Conservation (phyloP, 2,329 filamentous ascomycete species). For the Stagonosporopsis cucurbitacearum region DNA sequence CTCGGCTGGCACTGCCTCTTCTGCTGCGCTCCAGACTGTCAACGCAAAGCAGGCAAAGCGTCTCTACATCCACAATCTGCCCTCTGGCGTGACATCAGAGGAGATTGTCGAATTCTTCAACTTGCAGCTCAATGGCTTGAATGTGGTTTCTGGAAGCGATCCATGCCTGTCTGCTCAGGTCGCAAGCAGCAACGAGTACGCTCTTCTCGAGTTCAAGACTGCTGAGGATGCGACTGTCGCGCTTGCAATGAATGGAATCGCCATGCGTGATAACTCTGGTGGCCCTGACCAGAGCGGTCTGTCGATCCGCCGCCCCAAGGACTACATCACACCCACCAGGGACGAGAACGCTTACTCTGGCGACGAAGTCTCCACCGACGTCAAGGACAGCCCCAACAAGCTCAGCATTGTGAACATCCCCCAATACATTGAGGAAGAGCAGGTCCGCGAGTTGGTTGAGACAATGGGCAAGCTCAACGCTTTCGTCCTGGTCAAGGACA, state of each 20-base stretch:
- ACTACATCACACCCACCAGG: conserved; percentile 89
- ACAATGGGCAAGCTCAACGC: conserved; percentile 93
- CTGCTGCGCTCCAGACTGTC: conserved; percentile 84
- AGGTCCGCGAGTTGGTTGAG: conserved; percentile 86
- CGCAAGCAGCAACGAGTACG: conserved; percentile 79
- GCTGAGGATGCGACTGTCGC: conserved; percentile 89
- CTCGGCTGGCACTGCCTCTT: conserved; percentile 73
- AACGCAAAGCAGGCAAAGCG: conserved; percentile 95
- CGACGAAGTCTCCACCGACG: conserved; percentile 77
- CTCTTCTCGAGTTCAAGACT: conserved; percentile 88
- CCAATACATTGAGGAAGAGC: conserved; percentile 84
- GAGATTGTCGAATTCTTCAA: conserved; percentile 87
- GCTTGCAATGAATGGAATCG: conserved; percentile 85
- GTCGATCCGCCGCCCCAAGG: conserved; percentile 85
- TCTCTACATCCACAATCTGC: conserved; percentile 85
- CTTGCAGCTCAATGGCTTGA: conserved; percentile 93
- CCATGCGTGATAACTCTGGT: conserved; percentile 73
- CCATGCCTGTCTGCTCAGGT: conserved; percentile 86
- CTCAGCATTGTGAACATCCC: conserved; percentile 92
- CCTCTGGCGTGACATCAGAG: conserved; percentile 75
- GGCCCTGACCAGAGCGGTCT: conserved; percentile 62
- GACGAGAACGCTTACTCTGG: conserved; percentile 71
- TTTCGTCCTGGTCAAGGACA: conserved; percentile 89
- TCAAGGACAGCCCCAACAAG: conserved; percentile 94
- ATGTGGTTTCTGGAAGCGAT: conserved; percentile 82